Conservation (phyloP, 2,329 filamentous ascomycete genomes). For the Ophiosphaerella korrae region DNA sequence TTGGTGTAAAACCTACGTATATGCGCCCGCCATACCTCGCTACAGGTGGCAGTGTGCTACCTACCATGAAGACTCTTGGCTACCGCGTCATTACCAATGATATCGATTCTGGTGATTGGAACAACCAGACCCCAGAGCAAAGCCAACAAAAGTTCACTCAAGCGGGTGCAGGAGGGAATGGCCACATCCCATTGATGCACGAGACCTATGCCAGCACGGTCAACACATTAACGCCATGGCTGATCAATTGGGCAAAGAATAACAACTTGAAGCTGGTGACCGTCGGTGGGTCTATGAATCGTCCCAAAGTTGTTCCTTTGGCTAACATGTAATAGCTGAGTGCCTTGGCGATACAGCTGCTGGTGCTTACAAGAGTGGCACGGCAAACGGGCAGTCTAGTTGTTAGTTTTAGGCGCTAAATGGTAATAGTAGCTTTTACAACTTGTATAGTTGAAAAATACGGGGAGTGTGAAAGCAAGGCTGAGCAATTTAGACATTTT, state of each 20-base stretch:
- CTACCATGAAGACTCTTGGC: slow-evolving; percentile 40
- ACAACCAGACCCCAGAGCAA: slow-evolving; percentile 38
- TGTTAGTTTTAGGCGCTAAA: not conserved
- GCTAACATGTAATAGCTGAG: slow-evolving; percentile 2
- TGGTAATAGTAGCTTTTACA: no score
- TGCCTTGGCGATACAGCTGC: slow-evolving; percentile 4
- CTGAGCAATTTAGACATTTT: no score
- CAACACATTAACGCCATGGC: slow-evolving; percentile 41
- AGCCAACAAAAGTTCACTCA: slow-evolving; percentile 40
- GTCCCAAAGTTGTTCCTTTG: not conserved
- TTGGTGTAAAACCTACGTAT: slow-evolving; percentile 45
- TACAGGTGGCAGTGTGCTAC: slow-evolving; percentile 37
- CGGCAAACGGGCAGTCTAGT: slow-evolving; percentile 1
- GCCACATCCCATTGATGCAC: slow-evolving; percentile 44
- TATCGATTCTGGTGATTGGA: slow-evolving; percentile 43
- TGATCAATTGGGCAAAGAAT: slow-evolving; percentile 45
- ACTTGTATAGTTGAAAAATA: no score
- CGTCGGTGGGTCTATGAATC: slow-evolving; percentile 30
- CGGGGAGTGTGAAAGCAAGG: no score
- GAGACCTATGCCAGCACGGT: slow-evolving; percentile 44
- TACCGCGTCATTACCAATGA: slow-evolving; percentile 45
- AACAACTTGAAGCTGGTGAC: slow-evolving; percentile 45
- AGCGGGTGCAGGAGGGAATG: slow-evolving; percentile 41
- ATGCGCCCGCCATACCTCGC: slow-evolving; percentile 46
- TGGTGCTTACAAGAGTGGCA: slow-evolving; percentile 3